Evolutionary conservation across 345 rosid species (phyloP), one percentile per base, ranked within the genome.

Genomic region (Noccaea bulbosa): DNA sequence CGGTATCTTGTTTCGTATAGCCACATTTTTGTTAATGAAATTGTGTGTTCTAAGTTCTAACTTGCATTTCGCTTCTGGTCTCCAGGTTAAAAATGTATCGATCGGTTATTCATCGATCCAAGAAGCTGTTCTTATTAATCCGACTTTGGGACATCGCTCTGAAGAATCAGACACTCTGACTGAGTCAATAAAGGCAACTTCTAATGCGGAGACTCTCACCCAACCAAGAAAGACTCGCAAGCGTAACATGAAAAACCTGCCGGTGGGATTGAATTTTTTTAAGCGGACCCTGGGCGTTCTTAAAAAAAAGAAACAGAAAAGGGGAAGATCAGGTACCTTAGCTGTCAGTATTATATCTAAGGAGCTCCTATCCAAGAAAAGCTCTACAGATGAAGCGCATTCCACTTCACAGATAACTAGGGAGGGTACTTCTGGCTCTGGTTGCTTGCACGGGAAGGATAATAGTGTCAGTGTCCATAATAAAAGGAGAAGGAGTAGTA

Each of bases 221-320:
- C 83, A 74, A 60, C 5, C 71, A 6, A 87, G 79, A 79, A 86
- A 81, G 87, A 68, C 38, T 72, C 59, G 53, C 35, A 90, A 80
- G 83, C 41, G 27, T 48, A 76, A 58, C 48, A 49, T 17, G 39
- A 73, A 75, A 49, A 66, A 53, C 45, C 52, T 81, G 63, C 79
- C 65, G 59, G 48, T 85, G 70, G 82, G 97, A 56, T 53, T 81
- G 38, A 86, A 43, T 10, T 59, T 77, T 67, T 85, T 86, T 59
- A 73, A 73, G 74, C 75, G 74, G 57, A 54, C 86, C 46, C 35
- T 91, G 6, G 78, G 55, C 46, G 49, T 73, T 7, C 80, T 45
- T 43, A 82, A 64, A 80, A 89, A 69, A 43, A 83, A 82, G 81
- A 87, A 82, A 61, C 87, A 76, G 61, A 86, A 61, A 66, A 87